Evolutionary conservation across 2,329 filamentous ascomycete species (phyloP).

Genomic region (Metarhizium sp.): DNA sequence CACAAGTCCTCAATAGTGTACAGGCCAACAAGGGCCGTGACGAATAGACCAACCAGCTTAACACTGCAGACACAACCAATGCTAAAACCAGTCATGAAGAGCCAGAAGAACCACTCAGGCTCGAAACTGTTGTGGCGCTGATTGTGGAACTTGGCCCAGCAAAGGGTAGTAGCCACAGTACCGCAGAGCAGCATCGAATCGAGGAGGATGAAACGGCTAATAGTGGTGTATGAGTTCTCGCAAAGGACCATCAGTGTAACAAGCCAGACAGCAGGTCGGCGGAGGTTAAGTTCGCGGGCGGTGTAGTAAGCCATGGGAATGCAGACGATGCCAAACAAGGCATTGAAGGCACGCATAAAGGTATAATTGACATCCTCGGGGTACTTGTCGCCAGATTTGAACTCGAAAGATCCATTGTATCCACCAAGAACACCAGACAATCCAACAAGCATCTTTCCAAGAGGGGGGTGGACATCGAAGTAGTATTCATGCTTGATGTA

Average conservation of each 20-base stretch:
- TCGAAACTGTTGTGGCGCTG: conserved; percentile 80
- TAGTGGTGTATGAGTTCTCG: conserved; percentile 98
- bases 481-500: conserved; percentile 99
- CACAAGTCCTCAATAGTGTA: conserved; percentile 96
- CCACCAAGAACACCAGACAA: conserved; percentile 92
- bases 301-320: conserved; percentile 94
- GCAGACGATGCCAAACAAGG: conserved; percentile 85
- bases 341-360: conserved; percentile 97
- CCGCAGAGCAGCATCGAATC: conserved; percentile 99
- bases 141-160: conserved; percentile 94
- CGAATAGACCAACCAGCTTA: conserved; percentile 95
- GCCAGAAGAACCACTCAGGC: conserved; percentile 87
- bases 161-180: conserved; percentile 94
- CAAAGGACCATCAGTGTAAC: conserved; percentile 95
- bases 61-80: conserved; percentile 98
- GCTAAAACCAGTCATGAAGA: conserved; percentile 85
- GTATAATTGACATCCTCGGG: conserved; percentile 91
- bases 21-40: conserved; percentile 85
- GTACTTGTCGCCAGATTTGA: conserved; percentile 96
- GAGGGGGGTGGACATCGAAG: conserved; percentile 82
- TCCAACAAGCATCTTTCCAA: conserved; percentile 97
- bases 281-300: conserved; percentile 80
- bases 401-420: conserved; percentile 98
- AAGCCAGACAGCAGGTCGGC: conserved; percentile 83
- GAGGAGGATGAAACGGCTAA: conserved; percentile 94